Evolutionary conservation across 2,329 filamentous ascomycete species (phyloP), one percentile per base, ranked within the genome.

Genomic region (Paracorniculantispora psalliotae): DNA sequence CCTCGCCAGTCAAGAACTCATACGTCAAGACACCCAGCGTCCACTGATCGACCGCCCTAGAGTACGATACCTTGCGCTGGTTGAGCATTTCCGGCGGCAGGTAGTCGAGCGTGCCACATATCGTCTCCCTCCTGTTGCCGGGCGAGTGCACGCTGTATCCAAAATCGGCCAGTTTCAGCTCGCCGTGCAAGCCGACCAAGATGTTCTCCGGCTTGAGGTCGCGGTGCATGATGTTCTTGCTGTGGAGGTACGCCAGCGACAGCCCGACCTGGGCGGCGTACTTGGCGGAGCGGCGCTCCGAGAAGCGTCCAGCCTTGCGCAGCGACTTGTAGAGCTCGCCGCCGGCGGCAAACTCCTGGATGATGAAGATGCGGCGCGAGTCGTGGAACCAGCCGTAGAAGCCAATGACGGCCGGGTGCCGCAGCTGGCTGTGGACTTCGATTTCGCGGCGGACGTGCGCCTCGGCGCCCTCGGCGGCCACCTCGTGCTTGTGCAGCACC

Each of bases 301-400:
- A 86, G 72, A 96, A 96, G 43, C 87, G 84, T 72, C 84, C 84
- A 70, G 91, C 90, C 65, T 86, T 86, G 61, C 89, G 83, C 61
- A 94, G 79, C 69, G 92, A 89, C 79, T 94, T 94, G 78, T 94
- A 96, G 61, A 96, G 78, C 74, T 96, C 91, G 63, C 91, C 91
- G 72, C 90, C 88, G 60, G 87, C 89, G 17, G 91, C 91, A 68
- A 91, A 96, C 72, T 96, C 91, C 57, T 94, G 81, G 66, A 96
- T 92, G 60, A 96, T 76, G 72, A 96, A 93, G 65, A 96, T 89
- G 57, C 91, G 85, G 75, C 93, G 92, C 71, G 84, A 88, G 74
- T 96, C 90, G 74, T 96, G 90, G 78, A 96, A 96, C 73, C 93
- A 90, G 7, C 90, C 90, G 71, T 89, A 93, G 30, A 96, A 79